These are phyloP conservation scores for Laetiporus sulphureus DNA, from an alignment of 1,284 basidiomycete species.

Conservation along the genomic window DNA sequence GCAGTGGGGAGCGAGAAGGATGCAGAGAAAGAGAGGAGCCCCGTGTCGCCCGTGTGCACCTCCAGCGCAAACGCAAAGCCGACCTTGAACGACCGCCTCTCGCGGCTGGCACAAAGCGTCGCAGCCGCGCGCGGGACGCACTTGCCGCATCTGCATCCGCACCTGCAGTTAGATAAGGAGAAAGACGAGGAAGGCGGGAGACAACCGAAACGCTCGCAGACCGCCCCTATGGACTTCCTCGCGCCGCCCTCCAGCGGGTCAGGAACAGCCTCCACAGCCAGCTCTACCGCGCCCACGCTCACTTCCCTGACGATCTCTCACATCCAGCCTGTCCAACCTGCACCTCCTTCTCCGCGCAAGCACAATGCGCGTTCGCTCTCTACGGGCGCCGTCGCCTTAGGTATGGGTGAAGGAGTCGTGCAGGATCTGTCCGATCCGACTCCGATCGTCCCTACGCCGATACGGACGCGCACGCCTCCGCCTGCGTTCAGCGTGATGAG, in stretches of 20 bases:
- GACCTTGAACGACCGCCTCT: constrained; percentile 23
- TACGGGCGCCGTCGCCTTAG: constrained; percentile 20
- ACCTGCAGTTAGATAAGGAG: constrained; percentile 4
- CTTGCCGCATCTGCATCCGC: too few species aligned
- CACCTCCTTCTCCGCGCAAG: constrained; percentile 13
- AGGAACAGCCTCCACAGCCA: too few species aligned
- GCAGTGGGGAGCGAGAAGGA: not conserved
- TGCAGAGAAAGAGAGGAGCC: too few species aligned
- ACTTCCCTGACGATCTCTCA: constrained; percentile 9
- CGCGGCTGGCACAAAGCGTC: constrained; percentile 19
- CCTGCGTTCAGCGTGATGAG: constrained; percentile 66
- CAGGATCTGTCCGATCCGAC: constrained; percentile 20
- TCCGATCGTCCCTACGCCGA: constrained; percentile 55
- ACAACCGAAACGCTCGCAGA: constrained; percentile 20
- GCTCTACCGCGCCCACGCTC: constrained; percentile 10
- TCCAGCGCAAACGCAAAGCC: constrained; percentile 17
- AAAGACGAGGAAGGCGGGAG: constrained; percentile 9
- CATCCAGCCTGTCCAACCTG: not conserved
- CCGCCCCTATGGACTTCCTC: constrained; percentile 17
- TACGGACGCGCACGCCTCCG: constrained; percentile 52
- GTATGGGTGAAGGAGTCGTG: too few species aligned
- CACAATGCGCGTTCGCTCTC: constrained; percentile 19
- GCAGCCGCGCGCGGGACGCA: constrained; percentile 10
- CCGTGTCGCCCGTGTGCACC: too few species aligned
- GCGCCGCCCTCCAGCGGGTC: constrained; percentile 6